phyloP scores from a whole-genome alignment of 495 filamentous ascomycete genomes.

The Xylaria grammica region DNA sequence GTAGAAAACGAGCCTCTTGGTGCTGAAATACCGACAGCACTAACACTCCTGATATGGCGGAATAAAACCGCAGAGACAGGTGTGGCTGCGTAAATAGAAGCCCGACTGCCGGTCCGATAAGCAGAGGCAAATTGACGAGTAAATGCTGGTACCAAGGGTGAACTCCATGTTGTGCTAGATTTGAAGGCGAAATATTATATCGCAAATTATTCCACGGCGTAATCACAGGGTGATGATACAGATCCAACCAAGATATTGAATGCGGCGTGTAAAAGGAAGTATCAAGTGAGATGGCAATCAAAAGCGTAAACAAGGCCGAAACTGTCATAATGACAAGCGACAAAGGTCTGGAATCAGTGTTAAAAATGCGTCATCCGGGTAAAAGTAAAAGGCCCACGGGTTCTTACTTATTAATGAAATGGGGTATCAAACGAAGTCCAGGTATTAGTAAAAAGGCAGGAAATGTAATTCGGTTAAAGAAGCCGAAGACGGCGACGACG shows the following conservation, averaged over 20 bases:
- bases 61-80: slow-evolving; percentile 65
- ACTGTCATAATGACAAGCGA: slow-evolving; percentile 66
- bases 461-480: slow-evolving; percentile 97
- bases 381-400: neutral
- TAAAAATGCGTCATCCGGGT: slow-evolving; percentile 27
- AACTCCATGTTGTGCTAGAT: slow-evolving; percentile 87
- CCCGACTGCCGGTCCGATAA: slow-evolving; percentile 84
- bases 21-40: slow-evolving; percentile 86
- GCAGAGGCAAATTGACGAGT: slow-evolving; percentile 81
- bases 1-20: slow-evolving; percentile 92
- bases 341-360: slow-evolving; percentile 62
- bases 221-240: slow-evolving; percentile 68
- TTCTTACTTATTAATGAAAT: slow-evolving; percentile 79
- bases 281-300: slow-evolving; percentile 77
- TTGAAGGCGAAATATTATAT: slow-evolving; percentile 78
- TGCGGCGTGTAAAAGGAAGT: slow-evolving; percentile 77
- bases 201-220: slow-evolving; percentile 90
- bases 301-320: slow-evolving; percentile 65
- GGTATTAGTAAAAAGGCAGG: slow-evolving; percentile 88
- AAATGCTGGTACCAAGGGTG: slow-evolving; percentile 93
- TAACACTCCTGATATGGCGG: slow-evolving; percentile 79
- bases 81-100: slow-evolving; percentile 67
- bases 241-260: slow-evolving; percentile 60
- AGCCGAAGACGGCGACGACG: slow-evolving; percentile 78
- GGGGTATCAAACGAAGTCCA: slow-evolving; percentile 77